Evolutionary conservation across 768 basidiomycete genomes (phyloP).

Genomic region (Calocera viscosa): DNA sequence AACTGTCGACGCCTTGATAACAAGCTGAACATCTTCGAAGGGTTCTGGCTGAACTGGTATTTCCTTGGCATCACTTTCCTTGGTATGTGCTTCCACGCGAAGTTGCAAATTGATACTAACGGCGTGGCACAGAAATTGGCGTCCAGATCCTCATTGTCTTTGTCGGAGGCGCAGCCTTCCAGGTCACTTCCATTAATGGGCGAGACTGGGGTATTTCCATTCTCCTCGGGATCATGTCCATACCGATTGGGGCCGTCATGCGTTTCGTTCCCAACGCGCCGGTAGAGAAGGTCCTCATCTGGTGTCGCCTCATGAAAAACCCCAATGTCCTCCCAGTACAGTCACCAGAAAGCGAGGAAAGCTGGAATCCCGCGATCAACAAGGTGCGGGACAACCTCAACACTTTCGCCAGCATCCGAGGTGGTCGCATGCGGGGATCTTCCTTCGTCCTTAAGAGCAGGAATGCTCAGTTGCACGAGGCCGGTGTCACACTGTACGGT

Average conservation of each 20-base stretch:
- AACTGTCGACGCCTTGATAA: conserved; percentile 82
- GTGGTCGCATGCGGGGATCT: conserved; percentile 76
- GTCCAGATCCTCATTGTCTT: conserved; percentile 83
- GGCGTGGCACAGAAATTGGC: conserved; percentile 50
- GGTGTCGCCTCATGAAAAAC: conserved; percentile 47
- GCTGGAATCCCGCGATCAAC: conserved; percentile 67
- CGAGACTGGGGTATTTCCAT: conserved; percentile 91
- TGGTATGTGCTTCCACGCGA: conserved; percentile 38
- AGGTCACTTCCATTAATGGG: conserved; percentile 63
- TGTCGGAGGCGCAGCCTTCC: conserved; percentile 83
- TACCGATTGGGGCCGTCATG: conserved; percentile 74
- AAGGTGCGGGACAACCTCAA: conserved; percentile 75
- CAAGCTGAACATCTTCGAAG: conserved; percentile 78
- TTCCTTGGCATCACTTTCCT: conserved; percentile 75
- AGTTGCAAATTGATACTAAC: background rate
- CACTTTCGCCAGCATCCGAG: conserved; percentile 71
- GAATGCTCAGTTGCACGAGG: conserved; percentile 38
- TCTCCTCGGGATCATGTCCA: conserved; percentile 71
- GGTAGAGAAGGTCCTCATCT: conserved; percentile 50
- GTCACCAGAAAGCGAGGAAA: conserved; percentile 37
- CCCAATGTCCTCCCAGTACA: conserved; percentile 53
- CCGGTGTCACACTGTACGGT: conserved; percentile 28
- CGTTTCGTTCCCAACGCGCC: conserved; percentile 71
- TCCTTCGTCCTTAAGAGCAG: conserved; percentile 76
- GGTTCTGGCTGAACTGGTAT: conserved; percentile 64